Percentiles rank a stretch among this genome's conserved stretches.
Conservation (phyloP, 2,329 filamentous ascomycete species). For the Colletotrichum euphorbiae region DNA sequence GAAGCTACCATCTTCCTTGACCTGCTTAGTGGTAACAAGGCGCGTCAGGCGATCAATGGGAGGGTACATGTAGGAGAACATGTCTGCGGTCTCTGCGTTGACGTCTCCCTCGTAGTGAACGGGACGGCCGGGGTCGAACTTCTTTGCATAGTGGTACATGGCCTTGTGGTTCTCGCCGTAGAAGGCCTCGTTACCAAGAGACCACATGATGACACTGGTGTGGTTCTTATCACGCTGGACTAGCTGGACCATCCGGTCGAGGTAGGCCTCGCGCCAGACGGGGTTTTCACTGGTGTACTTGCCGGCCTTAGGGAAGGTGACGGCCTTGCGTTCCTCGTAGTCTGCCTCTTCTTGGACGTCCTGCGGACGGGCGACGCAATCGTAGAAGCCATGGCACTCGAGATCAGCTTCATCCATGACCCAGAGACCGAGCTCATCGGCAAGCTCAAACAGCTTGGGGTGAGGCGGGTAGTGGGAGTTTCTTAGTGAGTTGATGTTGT, state of each 20-base stretch:
- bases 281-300: conserved; percentile 71
- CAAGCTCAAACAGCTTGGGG: conserved; percentile 67
- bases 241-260: conserved; percentile 74
- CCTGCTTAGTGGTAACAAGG: conserved; percentile 57
- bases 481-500: conserved; percentile 78
- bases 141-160: conserved; percentile 74
- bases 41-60: conserved; percentile 62
- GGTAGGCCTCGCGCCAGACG: conserved; percentile 71
- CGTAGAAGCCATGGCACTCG: conserved; percentile 66
- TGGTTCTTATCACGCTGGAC: conserved; percentile 78
- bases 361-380: conserved; percentile 60
- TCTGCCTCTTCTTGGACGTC: conserved; percentile 67
- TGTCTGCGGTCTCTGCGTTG: conserved; percentile 69
- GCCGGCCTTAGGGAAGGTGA: conserved; percentile 66
- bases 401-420: conserved; percentile 64
- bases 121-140: conserved; percentile 66
- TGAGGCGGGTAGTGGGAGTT: conserved; percentile 77
- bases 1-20: conserved; percentile 55
- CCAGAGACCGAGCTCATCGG: conserved; percentile 75
- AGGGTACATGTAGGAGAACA: conserved; percentile 77
- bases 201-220: conserved; percentile 78
- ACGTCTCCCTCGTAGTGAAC: conserved; percentile 77
- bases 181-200: conserved; percentile 78
- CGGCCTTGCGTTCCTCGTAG: conserved; percentile 69
- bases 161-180: conserved; percentile 75